Base-by-base conservation (phyloP, 805 yeast species). In the Ogataea parapolymorpha region DNA sequence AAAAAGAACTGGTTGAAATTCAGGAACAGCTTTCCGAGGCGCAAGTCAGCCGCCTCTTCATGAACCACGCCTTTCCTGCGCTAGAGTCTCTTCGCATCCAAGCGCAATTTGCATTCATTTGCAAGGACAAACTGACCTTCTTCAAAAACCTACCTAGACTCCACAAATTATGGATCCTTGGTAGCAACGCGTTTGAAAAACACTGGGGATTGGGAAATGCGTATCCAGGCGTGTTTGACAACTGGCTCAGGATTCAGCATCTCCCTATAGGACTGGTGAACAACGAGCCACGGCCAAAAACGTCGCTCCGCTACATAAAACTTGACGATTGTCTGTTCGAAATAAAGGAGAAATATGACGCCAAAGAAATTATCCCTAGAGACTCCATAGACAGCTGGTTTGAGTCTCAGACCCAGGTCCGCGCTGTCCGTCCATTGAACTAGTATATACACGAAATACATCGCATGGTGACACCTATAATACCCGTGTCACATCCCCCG, bases 191-290 rank as follows among this genome's bases (percentile, higher is more conserved):
- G 0, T 75, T 79, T 1, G 78, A 77, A 2, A 64, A 72, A 2
- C 82, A 80, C 15, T 72, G 75, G 65, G 82, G 81, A 0, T 57
- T 75, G 16, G 80, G 76, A 11, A 74, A 70, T 58, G 62, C 66
- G 2, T 76, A 76, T 51, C 78, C 78, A 9, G 74, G 76, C 4
- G 63, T 78, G 3, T 70, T 68, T 52, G 83, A 78, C 53, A 74
- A 72, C 44, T 77, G 82, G 82, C 66, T 67, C 45, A 66, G 75
- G 41, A 76, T 77, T 2, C 78, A 74, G 48, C 79, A 74, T 48
- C 70, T 75, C 6, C 83, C 81, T 1, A 45, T 61, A 29, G 59
- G 65, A 5, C 68, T 74, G 40, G 49, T 62, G 24, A 43, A 45
- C 20, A 46, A 46, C 17, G 26, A 26, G 8, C 46, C 48, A 6